Percentiles rank a stretch among this genome's conserved stretches.
Conservation (phyloP, 179 eudicot species). For the Carnegiea gigantea region DNA sequence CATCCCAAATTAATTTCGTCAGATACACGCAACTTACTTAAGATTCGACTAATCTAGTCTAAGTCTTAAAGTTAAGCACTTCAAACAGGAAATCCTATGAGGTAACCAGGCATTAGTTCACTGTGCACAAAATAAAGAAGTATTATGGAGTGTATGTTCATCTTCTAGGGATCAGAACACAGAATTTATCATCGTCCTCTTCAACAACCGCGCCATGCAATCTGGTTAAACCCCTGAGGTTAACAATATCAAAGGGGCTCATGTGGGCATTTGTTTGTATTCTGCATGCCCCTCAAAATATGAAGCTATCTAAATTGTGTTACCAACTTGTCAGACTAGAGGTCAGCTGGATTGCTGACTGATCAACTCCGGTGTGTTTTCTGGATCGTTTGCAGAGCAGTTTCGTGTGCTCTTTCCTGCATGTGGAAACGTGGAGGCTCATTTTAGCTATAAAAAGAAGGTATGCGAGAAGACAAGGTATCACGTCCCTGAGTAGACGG, state of each 20-base stretch:
- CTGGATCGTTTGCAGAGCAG: constrained; percentile 23
- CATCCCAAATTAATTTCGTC: background rate
- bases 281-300: background rate
- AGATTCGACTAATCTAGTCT: background rate
- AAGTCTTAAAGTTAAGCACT: background rate
- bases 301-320: background rate
- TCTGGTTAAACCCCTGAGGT: background rate
- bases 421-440: background rate
- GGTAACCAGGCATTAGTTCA: background rate
- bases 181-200: background rate
- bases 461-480: background rate
- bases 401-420: constrained; percentile 27
- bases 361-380: constrained; percentile 27
- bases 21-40: background rate
- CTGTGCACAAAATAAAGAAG: background rate
- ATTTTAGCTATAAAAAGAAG: background rate
- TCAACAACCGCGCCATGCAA: background rate
- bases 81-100: background rate
- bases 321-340: constrained; percentile 20
- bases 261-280: background rate
- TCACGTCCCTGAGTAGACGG: background rate
- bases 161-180: background rate
- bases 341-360: constrained; percentile 12
- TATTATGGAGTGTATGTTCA: background rate
- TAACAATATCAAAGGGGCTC: background rate